phyloP scores from a whole-genome alignment of 352 stramenopile genomes.

The Discostella stelligera region DNA sequence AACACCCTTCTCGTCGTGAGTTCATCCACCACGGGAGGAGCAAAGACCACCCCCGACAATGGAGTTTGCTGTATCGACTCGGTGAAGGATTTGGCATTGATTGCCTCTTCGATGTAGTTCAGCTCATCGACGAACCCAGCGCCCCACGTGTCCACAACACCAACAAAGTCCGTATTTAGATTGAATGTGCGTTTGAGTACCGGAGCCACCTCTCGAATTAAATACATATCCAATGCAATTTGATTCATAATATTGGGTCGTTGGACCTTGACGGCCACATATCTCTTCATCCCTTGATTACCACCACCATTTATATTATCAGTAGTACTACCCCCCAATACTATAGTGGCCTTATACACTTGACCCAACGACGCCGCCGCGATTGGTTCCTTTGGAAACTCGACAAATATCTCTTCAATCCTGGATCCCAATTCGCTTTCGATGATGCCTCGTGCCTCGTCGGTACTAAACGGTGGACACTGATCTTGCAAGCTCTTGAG shows the following conservation, averaged over 20 bases:
- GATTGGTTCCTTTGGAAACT: conserved; percentile 65
- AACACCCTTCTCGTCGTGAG: conserved; percentile 53
- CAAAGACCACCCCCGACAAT: conserved; percentile 55
- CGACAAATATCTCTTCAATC: conserved; percentile 46
- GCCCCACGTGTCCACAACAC: conserved; percentile 66
- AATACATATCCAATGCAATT: conserved; percentile 84
- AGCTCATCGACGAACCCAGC: conserved; percentile 70
- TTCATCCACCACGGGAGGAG: conserved; percentile 63
- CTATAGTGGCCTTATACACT: conserved; percentile 71
- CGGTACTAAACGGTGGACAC: conserved; percentile 80
- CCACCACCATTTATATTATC: conserved; percentile 61
- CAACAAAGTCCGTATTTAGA: conserved; percentile 59
- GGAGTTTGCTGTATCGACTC: conserved; percentile 58
- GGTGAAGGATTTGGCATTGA: conserved; percentile 61
- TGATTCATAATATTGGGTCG: conserved; percentile 80
- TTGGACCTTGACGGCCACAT: conserved; percentile 83
- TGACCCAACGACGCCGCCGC: conserved; percentile 70
- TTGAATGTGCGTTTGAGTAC: conserved; percentile 47
- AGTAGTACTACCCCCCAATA: conserved; percentile 27
- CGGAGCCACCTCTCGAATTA: conserved; percentile 70
- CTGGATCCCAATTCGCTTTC: conserved; percentile 81
- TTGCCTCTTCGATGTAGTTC: conserved; percentile 68
- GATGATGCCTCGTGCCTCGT: conserved; percentile 75
- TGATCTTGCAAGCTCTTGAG: conserved; percentile 84
- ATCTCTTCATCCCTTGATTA: conserved; percentile 13